A percentile compares a stretch with the other conserved stretches of the same genome.
Evolutionary conservation across 805 yeast genomes (phyloP).

Genomic region (Torulaspora delbrueckii): DNA sequence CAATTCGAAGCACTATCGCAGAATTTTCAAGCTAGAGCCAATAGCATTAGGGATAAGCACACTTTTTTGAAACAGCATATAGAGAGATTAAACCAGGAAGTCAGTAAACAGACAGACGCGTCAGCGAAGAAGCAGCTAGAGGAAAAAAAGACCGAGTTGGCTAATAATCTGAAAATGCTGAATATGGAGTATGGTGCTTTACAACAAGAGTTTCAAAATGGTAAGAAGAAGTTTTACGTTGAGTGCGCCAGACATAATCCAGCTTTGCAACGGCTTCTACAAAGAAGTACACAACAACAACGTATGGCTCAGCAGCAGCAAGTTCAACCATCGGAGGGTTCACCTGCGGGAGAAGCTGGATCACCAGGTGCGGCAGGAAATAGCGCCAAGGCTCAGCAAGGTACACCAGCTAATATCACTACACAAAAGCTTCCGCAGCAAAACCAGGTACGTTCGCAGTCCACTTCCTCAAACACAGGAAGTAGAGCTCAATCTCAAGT

Average conservation of each 20-base stretch:
- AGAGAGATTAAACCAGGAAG: conserved; percentile 30
- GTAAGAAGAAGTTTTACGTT: conserved; percentile 32
- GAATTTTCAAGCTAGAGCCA: conserved; percentile 30
- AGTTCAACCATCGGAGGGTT: conserved; percentile 21
- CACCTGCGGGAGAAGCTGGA: conserved; percentile 3
- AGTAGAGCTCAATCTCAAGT: conserved; percentile 35
- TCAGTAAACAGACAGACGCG: conserved; percentile 24
- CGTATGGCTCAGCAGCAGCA: conserved; percentile 17
- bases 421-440: conserved; percentile 17
- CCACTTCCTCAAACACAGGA: conserved; percentile 21
- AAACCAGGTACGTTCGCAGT: conserved; percentile 12
- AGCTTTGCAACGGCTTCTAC: conserved; percentile 29
- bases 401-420: conserved; percentile 12
- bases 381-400: conserved; percentile 9
- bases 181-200: conserved; percentile 26
- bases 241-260: conserved; percentile 36
- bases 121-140: conserved; percentile 28
- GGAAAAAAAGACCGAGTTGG: conserved; percentile 26
- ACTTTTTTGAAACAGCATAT: conserved; percentile 30
- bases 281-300: conserved; percentile 28
- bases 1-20: conserved; percentile 28
- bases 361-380: conserved; percentile 3
- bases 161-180: conserved; percentile 25
- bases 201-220: conserved; percentile 29
- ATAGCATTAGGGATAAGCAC: conserved; percentile 30